Base-by-base conservation (phyloP, 2,329 filamentous ascomycete species). In the Fusarium heterosporum region DNA sequence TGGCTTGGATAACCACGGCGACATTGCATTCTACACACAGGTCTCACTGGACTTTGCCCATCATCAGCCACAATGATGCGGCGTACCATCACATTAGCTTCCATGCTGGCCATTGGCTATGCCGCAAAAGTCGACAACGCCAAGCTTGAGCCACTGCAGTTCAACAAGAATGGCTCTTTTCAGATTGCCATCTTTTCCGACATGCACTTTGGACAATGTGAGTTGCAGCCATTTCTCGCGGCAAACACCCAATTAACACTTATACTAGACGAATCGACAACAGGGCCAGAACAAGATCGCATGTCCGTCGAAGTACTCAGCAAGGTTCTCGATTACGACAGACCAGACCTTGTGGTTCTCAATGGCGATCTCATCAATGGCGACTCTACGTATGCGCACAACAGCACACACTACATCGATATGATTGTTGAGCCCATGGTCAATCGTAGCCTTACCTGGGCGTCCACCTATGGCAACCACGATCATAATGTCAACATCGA, bases 331-430 rank as follows among this genome's bases (percentile, higher is more conserved):
- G 80, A 87, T 34, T 76, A 74, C 1, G 89, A 92, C 58, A 69
- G 73, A 0, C 84, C 87, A 0, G 80, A 87, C 38, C 80, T 93
- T 0, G 89, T 90, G 1, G 85, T 93, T 1, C 76, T 93, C 28
- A 93, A 92, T 54, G 90, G 90, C 14, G 90, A 93, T 69, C 80
- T 93, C 5, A 88, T 91, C 54, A 90, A 89, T 0, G 89, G 90
- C 38, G 89, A 92, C 59, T 87, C 88, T 56, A 84, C 83, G 0
- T 85, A 80, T 61, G 57, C 80, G 6, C 77, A 83, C 6, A 90
- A 90, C 69, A 75, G 73, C 54, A 88, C 85, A 0, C 69, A 76
- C 8, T 89, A 90, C 53, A 57, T 91, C 4, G 86, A 91, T 66
- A 76, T 83, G 67, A 83, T 90, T 11, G 85, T 90, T 2, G 76